Evolutionary conservation across 2,329 filamentous ascomycete species (phyloP).

Genomic region (Penicillium aurantiogriseum): DNA sequence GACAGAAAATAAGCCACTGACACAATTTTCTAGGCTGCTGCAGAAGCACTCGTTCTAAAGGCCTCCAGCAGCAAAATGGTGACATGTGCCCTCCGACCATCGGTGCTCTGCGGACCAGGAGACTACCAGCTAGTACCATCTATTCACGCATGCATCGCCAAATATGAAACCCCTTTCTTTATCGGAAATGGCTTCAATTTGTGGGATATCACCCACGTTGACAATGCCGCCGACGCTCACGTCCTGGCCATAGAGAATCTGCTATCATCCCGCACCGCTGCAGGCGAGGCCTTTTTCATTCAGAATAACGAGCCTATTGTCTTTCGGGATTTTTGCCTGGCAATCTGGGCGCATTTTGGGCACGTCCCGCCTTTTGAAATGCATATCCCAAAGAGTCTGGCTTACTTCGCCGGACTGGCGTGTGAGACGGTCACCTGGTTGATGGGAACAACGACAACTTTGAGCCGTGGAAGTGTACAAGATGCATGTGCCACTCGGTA

Average conservation of each 20-base stretch:
- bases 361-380: slow-evolving; percentile 49
- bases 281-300: slow-evolving; percentile 48
- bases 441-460: slow-evolving; percentile 44
- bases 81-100: slow-evolving; percentile 45
- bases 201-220: slow-evolving; percentile 47
- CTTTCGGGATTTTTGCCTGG: slow-evolving; percentile 47
- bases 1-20: neutral
- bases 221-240: slow-evolving; percentile 47
- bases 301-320: slow-evolving; percentile 48
- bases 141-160: slow-evolving; percentile 46
- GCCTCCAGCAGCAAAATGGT: slow-evolving; percentile 35
- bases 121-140: slow-evolving; percentile 44
- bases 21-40: slow-evolving; percentile 34
- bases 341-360: slow-evolving; percentile 50
- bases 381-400: slow-evolving; percentile 49
- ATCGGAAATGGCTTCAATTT: slow-evolving; percentile 44
- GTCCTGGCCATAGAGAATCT: slow-evolving; percentile 47
- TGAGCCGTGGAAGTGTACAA: slow-evolving; percentile 55
- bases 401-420: slow-evolving; percentile 48
- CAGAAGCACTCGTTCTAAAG: slow-evolving; percentile 43
- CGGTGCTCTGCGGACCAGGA: slow-evolving; percentile 45
- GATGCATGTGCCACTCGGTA: slow-evolving; percentile 56
- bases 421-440: slow-evolving; percentile 51
- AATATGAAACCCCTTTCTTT: slow-evolving; percentile 43
- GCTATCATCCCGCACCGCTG: slow-evolving; percentile 39